These are phyloP conservation scores for Lepidium africanum DNA, from an alignment of 345 rosid species.

Conservation along the genomic window DNA sequence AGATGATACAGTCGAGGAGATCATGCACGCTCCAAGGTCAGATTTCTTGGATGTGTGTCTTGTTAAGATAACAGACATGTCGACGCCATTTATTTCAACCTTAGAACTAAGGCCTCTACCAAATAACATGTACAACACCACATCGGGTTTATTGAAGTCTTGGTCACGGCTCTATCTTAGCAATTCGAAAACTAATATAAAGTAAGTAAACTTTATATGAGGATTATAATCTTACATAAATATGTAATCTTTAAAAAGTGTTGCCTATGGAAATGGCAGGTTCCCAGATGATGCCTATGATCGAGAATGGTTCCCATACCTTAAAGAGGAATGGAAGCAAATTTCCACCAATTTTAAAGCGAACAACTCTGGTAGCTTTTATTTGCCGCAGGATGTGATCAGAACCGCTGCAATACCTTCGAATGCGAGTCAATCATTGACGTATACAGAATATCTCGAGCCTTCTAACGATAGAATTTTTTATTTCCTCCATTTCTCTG, in stretches of 20 bases:
- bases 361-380: neutral
- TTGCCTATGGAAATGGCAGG: neutral
- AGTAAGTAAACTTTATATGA: neutral
- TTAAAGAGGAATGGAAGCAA: neutral
- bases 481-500: neutral
- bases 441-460: no score
- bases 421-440: neutral
- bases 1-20: conserved; percentile 6
- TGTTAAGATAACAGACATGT: conserved; percentile 24
- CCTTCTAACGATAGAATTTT: neutral
- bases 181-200: neutral
- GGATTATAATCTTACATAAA: no score
- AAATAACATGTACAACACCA: neutral
- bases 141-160: neutral
- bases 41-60: conserved; percentile 26
- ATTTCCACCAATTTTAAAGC: neutral
- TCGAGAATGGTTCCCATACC: neutral
- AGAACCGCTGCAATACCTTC: neutral
- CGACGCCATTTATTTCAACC: conserved; percentile 22
- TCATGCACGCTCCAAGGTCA: conserved; percentile 6
- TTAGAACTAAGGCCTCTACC: conserved; percentile 9
- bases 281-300: neutral
- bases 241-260: neutral
- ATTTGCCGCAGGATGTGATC: neutral
- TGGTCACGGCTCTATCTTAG: neutral